Percentiles rank a stretch among this genome's conserved stretches.
Conservation (phyloP, 192 early-diverging fungal genomes). For the Coemansia sp. region DNA sequence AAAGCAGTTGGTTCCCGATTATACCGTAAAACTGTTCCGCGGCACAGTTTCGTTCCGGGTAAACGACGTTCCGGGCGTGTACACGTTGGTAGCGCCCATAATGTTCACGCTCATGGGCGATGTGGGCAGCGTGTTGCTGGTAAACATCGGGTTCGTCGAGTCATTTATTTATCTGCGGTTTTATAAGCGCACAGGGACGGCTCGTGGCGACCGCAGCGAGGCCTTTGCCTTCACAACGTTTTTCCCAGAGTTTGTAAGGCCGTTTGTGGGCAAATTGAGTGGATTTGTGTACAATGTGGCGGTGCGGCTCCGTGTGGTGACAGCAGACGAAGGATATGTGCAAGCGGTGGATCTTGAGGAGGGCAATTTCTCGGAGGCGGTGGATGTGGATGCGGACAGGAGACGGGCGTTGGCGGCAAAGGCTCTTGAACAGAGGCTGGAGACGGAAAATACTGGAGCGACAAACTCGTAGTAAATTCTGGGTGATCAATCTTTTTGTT, state of each 20-base stretch:
- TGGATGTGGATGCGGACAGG: conserved; percentile 34
- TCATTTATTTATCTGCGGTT: conserved; percentile 86
- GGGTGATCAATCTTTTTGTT: conserved; percentile 8
- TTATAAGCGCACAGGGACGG: conserved; percentile 75
- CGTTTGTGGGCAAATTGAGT: conserved; percentile 25
- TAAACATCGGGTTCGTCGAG: conserved; percentile 69
- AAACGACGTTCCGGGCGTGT: conserved; percentile 40
- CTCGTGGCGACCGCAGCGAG: conserved; percentile 84
- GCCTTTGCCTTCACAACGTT: conserved; percentile 88
- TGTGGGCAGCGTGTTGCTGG: conserved; percentile 61
- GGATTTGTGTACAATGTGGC: conserved; percentile 23
- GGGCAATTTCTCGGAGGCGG: conserved; percentile 10
- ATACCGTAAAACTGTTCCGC: conserved; percentile 65
- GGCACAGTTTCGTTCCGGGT: conserved; percentile 66
- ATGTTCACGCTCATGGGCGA: conserved; percentile 28
- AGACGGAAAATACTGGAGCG: not conserved
- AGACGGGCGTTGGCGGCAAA: conserved; percentile 43
- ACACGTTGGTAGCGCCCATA: conserved; percentile 46
- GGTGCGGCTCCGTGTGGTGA: conserved; percentile 27
- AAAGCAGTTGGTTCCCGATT: conserved; percentile 88
- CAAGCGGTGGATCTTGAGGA: conserved; percentile 25
- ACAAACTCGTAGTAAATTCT: too few species aligned
- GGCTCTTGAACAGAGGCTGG: conserved; percentile 41
- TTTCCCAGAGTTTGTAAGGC: conserved; percentile 71
- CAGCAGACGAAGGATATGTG: conserved; percentile 46